phyloP scores from a whole-genome alignment of 345 rosid species.

The Euphorbia pulcherrima region DNA sequence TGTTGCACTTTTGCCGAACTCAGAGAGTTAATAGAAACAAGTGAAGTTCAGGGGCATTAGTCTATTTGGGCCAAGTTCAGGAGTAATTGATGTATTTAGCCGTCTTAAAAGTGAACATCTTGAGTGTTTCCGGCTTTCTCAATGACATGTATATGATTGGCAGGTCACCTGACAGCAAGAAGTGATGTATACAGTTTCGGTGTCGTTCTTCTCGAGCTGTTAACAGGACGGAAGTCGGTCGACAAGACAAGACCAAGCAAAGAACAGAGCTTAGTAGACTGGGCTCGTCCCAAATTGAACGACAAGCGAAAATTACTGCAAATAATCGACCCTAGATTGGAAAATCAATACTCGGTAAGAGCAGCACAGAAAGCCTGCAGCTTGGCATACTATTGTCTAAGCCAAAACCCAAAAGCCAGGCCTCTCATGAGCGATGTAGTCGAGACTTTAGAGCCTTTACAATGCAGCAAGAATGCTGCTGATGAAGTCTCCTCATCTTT shows the following conservation, averaged over 20 bases:
- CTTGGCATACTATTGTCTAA: slow-evolving; percentile 86
- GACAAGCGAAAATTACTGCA: slow-evolving; percentile 86
- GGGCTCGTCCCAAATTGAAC: slow-evolving; percentile 94
- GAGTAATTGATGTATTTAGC: too few relatives aligned
- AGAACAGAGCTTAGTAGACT: slow-evolving; percentile 94
- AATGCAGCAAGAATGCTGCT: slow-evolving; percentile 45
- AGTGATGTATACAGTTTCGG: slow-evolving; percentile 97
- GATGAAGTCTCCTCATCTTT: slow-evolving; percentile 42
- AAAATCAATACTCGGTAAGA: slow-evolving; percentile 77
- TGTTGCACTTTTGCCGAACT: too few relatives aligned
- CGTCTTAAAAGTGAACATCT: too few relatives aligned
- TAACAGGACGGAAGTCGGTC: slow-evolving; percentile 88
- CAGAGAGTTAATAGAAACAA: too few relatives aligned
- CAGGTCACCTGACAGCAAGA: slow-evolving; percentile 94
- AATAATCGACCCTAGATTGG: slow-evolving; percentile 86
- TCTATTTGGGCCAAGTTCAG: too few relatives aligned
- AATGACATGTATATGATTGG: slow-evolving; percentile 21
- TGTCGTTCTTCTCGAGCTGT: slow-evolving; percentile 86
- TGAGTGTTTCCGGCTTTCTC: slow-evolving; percentile 5
- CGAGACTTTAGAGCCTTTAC: slow-evolving; percentile 87
- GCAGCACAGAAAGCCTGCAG: slow-evolving; percentile 97
- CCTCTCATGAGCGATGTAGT: slow-evolving; percentile 97
- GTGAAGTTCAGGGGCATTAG: too few relatives aligned
- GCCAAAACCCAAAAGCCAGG: slow-evolving; percentile 97
- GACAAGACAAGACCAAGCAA: slow-evolving; percentile 93